These are phyloP conservation scores for Neurospora tetrasperma DNA, from an alignment of 495 filamentous ascomycete species.

Conservation along the genomic window DNA sequence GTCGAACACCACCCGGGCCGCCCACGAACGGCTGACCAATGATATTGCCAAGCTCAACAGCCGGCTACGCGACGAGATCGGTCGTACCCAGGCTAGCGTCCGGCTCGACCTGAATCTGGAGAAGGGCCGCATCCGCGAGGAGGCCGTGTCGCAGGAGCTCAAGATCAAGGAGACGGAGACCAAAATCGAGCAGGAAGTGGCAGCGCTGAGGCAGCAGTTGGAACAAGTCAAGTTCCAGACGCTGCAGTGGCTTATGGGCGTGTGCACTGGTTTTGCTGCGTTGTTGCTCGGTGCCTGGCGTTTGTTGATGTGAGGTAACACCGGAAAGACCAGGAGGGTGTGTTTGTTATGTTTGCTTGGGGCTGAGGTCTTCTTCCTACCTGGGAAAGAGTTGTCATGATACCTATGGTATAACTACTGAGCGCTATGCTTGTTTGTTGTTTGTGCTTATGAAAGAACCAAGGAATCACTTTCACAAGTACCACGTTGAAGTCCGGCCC, in stretches of 20 bases:
- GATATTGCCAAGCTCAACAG: constrained; percentile 88
- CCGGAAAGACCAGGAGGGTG: background rate
- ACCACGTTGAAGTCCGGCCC: background rate
- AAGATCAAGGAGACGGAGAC: constrained; percentile 99
- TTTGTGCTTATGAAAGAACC: background rate
- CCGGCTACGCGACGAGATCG: constrained; percentile 84
- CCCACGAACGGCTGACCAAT: constrained; percentile 86
- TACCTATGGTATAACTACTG: background rate
- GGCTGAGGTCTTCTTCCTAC: background rate
- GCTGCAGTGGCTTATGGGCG: constrained; percentile 96
- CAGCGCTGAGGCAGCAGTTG: constrained; percentile 77
- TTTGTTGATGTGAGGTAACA: constrained; percentile 49
- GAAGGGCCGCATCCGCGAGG: constrained; percentile 93
- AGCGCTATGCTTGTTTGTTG: background rate
- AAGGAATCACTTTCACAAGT: background rate
- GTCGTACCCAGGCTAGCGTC: constrained; percentile 84
- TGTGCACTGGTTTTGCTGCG: constrained; percentile 85
- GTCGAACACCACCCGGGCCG: constrained; percentile 72
- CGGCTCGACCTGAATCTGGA: constrained; percentile 90
- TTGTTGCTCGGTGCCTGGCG: constrained; percentile 94
- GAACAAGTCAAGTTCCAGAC: constrained; percentile 98
- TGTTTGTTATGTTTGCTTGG: background rate
- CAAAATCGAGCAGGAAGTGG: constrained; percentile 95
- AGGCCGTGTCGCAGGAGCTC: constrained; percentile 93
- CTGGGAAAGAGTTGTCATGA: background rate